phyloP scores from a whole-genome alignment of 768 basidiomycete species.

The Suillus hirtellus region DNA sequence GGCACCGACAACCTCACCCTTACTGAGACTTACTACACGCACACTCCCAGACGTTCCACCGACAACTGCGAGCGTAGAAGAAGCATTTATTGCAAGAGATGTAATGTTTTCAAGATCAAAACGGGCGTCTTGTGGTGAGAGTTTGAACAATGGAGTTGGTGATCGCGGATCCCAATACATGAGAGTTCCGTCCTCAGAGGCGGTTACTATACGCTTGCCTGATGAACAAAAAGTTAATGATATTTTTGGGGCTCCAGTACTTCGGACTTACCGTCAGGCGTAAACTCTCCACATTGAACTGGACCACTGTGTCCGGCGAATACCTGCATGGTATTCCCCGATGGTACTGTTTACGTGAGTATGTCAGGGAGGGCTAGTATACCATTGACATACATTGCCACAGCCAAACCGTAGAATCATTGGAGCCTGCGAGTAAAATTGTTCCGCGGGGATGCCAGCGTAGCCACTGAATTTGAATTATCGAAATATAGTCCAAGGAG shows the following conservation, averaged over 20 bases:
- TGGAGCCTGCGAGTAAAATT: constrained; percentile 87
- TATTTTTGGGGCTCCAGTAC: neutral
- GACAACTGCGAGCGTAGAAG: constrained; percentile 88
- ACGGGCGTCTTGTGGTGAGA: constrained; percentile 66
- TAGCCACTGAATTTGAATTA: constrained; percentile 68
- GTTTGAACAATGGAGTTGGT: constrained; percentile 77
- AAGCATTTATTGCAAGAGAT: constrained; percentile 78
- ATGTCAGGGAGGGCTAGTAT: constrained; percentile 9
- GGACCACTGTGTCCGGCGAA: constrained; percentile 88
- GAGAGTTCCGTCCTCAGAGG: constrained; percentile 77
- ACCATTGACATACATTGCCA: constrained; percentile 80
- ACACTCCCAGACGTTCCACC: constrained; percentile 87
- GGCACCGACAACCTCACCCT: constrained; percentile 77
- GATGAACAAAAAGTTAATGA: constrained; percentile 13
- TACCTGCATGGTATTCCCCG: constrained; percentile 93
- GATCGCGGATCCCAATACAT: constrained; percentile 92
- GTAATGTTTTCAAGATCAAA: constrained; percentile 86
- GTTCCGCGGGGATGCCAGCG: constrained; percentile 95
- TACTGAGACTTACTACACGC: constrained; percentile 82
- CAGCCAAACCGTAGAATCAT: constrained; percentile 93
- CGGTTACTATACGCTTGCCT: constrained; percentile 90
- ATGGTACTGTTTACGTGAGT: constrained; percentile 65
- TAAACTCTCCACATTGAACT: constrained; percentile 87
- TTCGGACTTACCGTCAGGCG: constrained; percentile 69
- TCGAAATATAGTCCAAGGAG: neutral